These are phyloP conservation scores for Podaxis carcinomalis DNA, from an alignment of 768 basidiomycete species.

Conservation along the genomic window DNA sequence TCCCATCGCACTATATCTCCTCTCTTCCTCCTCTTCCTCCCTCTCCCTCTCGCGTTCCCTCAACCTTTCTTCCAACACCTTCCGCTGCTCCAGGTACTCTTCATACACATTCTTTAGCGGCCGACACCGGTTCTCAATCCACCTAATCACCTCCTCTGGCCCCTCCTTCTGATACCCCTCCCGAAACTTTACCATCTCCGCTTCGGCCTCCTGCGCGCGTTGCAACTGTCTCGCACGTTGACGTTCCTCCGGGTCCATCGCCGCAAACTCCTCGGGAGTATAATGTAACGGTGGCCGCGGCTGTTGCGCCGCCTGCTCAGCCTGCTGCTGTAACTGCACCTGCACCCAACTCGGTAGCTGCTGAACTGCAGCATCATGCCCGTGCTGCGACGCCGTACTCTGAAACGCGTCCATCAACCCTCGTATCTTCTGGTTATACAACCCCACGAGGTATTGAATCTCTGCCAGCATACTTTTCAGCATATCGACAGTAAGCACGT, in stretches of 20 bases:
- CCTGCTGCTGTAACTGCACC: constrained; percentile 10
- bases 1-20: constrained; percentile 5
- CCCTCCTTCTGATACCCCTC: constrained; percentile 10
- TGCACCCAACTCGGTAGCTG: constrained; percentile 12
- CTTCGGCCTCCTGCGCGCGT: constrained; percentile 9
- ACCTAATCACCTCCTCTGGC: constrained; percentile 8
- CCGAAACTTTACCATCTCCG: constrained; percentile 8
- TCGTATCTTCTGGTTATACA: constrained; percentile 10
- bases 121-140: constrained; percentile 10
- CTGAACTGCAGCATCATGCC: constrained; percentile 10
- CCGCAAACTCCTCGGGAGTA: constrained; percentile 6
- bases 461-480: constrained; percentile 9
- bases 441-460: constrained; percentile 10
- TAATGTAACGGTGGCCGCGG: constrained; percentile 1
- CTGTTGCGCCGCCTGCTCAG: neutral
- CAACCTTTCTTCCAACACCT: constrained; percentile 7
- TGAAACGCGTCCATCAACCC: constrained; percentile 10
- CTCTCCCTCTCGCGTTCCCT: constrained; percentile 4
- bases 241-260: constrained; percentile 2
- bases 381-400: constrained; percentile 3
- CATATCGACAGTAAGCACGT: constrained; percentile 11
- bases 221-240: constrained; percentile 5
- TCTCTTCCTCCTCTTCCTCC: constrained; percentile 11
- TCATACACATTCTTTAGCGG: constrained; percentile 10
- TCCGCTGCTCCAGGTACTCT: constrained; percentile 11